Evolutionary conservation across 129 eudicot species (phyloP).

Genomic region (Flaveria linearis): DNA sequence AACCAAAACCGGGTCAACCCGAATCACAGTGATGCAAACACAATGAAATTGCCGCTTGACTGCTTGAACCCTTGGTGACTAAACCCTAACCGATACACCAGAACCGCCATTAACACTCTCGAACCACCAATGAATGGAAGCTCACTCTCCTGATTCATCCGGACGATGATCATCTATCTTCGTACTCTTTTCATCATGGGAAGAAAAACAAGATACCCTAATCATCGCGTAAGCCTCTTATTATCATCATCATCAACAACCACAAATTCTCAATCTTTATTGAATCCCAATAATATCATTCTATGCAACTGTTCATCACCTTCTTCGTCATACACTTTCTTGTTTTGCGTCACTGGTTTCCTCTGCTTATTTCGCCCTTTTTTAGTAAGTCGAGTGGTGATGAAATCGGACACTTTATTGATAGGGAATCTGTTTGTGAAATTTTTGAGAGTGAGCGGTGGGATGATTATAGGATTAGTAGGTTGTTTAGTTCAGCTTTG

Average conservation of each 20-base stretch:
- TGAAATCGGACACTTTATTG: conserved; percentile 29
- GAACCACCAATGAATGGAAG: conserved; percentile 34
- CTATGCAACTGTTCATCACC: conserved; percentile 24
- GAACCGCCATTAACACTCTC: conserved; percentile 10
- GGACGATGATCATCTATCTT: conserved; percentile 61
- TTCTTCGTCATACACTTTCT: conserved; percentile 30
- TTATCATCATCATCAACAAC: conserved; percentile 36
- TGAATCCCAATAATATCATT: background rate
- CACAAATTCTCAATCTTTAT: background rate
- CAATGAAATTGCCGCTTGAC: conserved; percentile 45
- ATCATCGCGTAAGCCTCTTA: conserved; percentile 49
- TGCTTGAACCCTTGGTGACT: conserved; percentile 44
- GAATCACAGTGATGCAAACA: conserved; percentile 23
- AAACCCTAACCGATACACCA: conserved; percentile 42
- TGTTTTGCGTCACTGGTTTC: conserved; percentile 49
- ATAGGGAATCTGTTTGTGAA: conserved; percentile 43
- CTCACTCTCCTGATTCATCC: conserved; percentile 23
- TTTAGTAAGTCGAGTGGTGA: conserved; percentile 39
- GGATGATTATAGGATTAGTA: conserved; percentile 68
- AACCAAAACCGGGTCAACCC: conserved; percentile 21
- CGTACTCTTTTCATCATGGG: conserved; percentile 53
- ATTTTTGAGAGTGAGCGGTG: conserved; percentile 60
- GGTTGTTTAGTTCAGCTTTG: conserved; percentile 49
- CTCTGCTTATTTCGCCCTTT: conserved; percentile 46
- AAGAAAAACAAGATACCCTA: conserved; percentile 43